phyloP scores from a whole-genome alignment of 495 filamentous ascomycete species.

The Hyaloscypha bicolor region DNA sequence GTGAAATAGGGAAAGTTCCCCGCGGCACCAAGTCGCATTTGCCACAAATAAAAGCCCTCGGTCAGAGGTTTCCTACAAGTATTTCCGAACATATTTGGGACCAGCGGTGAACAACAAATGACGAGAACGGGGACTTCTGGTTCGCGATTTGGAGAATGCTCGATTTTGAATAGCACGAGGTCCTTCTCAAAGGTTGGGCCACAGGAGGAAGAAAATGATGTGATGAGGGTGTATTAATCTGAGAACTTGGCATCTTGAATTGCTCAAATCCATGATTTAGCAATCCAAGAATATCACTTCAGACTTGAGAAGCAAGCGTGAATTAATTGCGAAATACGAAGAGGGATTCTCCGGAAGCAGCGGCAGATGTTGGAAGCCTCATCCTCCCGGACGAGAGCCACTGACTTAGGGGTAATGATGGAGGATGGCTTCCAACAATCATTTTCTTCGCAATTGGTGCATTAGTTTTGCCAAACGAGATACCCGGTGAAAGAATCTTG shows the following conservation, averaged over 20 bases:
- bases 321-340: not conserved
- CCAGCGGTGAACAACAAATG: no score
- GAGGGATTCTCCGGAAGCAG: not conserved
- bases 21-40: no score
- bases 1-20: no score
- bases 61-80: no score
- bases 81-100: no score
- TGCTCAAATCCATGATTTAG: not conserved
- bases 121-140: no score
- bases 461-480: not conserved
- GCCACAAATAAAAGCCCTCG: no score
- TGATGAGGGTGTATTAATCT: no score
- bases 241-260: not conserved
- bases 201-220: no score
- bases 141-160: no score
- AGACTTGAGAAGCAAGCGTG: not conserved
- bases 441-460: not conserved
- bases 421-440: not conserved
- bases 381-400: not conserved
- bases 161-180: no score
- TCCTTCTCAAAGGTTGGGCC: no score
- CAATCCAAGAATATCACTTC: not conserved
- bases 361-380: not conserved
- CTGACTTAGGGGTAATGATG: conserved; percentile 1
- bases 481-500: not conserved